A percentile compares a stretch with the other conserved stretches of the same genome.
Evolutionary conservation across 176 grass and related monocot species (phyloP).

Genomic region (Thinopyrum elongatum): DNA sequence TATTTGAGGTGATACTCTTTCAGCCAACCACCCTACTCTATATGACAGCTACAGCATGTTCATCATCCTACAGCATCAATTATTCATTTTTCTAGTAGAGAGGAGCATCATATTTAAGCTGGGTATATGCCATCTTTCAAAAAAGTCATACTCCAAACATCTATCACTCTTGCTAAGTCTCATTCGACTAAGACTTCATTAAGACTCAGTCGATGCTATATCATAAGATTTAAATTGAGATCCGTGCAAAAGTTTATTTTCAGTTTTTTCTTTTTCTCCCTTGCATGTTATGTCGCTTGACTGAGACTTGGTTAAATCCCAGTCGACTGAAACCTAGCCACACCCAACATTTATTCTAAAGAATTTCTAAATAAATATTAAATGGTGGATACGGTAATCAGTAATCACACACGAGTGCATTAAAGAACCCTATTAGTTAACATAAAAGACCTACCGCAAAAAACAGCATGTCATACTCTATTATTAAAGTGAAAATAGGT

Average conservation of each 20-base stretch:
- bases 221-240: too few relatives aligned
- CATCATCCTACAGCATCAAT: neutral
- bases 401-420: neutral
- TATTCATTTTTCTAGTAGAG: constrained; percentile 3
- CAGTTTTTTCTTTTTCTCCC: too few relatives aligned
- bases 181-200: too few relatives aligned
- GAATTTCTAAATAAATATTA: neutral
- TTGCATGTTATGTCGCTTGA: too few relatives aligned
- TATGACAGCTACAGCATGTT: neutral
- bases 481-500: neutral
- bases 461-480: neutral
- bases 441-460: neutral
- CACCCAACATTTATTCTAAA: neutral
- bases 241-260: too few relatives aligned
- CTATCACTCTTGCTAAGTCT: too few relatives aligned
- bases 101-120: constrained; percentile 7
- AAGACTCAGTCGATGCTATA: too few relatives aligned
- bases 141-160: neutral
- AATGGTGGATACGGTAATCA: neutral
- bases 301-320: too few relatives aligned
- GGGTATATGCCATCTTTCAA: neutral
- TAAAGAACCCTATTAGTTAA: neutral
- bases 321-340: too few relatives aligned
- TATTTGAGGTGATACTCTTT: constrained; percentile 1
- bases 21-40: neutral